Evolutionary conservation across 495 filamentous ascomycete species (phyloP), one percentile per base, ranked within the genome.

Genomic region (Glarea lozoyensis): DNA sequence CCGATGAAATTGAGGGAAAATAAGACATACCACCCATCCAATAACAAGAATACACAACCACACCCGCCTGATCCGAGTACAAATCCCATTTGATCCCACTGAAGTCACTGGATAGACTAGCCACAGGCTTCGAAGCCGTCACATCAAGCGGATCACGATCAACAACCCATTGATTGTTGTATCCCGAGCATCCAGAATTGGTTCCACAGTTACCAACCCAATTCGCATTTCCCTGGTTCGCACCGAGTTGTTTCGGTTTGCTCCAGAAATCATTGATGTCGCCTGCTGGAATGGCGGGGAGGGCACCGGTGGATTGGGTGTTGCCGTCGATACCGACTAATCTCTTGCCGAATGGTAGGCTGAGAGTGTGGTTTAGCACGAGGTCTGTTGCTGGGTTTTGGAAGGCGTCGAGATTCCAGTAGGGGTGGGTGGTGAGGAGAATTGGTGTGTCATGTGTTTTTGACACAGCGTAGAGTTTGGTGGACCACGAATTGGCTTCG

Each of bases 321-420:
- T 84, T 84, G 48, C 66, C 72, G 62, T 93, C 86, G 4, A 75
- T 76, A 11, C 58, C 82, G 23, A 88, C 64, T 48, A 82, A 75
- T 45, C 81, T 78, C 20, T 70, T 71, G 31, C 77, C 75, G 48
- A 81, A 76, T 3, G 86, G 86, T 54, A 92, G 52, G 42, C 79
- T 73, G 22, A 93, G 62, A 37, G 70, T 74, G 58, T 90, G 75
- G 51, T 87, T 79, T 13, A 92, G 65, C 11, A 69, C 56, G 3
- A 48, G 39, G 4, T 79, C 77, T 53, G 79, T 65, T 20, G 66
- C 61, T 55, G 75, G 73, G 19, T 48, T 48, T 43, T 63, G 58
- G 59, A 88, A 93, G 4, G 76, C 86, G 57, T 88, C 85, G 42
- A 93, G 66, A 62, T 92, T 90, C 84, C 85, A 93, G 65, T 92